Evolutionary conservation across 805 yeast genomes (phyloP), one percentile per base, ranked within the genome.

Genomic region (Candida boleticola): DNA sequence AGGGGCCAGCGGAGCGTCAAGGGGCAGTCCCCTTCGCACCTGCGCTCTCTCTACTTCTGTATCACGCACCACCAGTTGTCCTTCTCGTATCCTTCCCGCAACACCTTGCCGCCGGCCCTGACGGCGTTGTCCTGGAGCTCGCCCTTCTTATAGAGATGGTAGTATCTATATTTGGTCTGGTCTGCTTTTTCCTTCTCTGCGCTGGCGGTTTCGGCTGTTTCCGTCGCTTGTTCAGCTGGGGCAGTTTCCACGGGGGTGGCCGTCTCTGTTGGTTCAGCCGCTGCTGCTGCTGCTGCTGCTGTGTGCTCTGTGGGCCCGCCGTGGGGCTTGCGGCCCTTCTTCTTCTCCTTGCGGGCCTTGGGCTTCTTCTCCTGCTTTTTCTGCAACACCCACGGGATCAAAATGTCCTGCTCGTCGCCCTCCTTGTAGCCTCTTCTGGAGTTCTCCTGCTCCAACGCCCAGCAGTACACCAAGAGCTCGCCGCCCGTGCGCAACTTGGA

Each of bases 311-410:
- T n/a, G n/a, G n/a, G n/a, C n/a, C n/a, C n/a, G n/a, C n/a, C n/a
- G n/a, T n/a, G n/a, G n/a, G 45, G 29, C 40, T 46, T n/a, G n/a
- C n/a, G n/a, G 23, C 45, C 49, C 43, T 57, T 53, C 22, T 31
- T 44, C 17, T 44, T 47, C 21, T 61, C 60, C 47, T 34, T 47
- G 43, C 50, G 46, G 30, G 52, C 56, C 33, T 54, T 55, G 41
- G 56, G 47, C 27, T 50, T 60, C 51, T 72, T 73, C 29, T 64
- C 63, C 36, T 65, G 63, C 46, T 72, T 74, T 42, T 72, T 71
- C 48, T 80, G 80, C 23, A 83, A 65, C 1, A 90, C 96, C 99
- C 99, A 93, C 0, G 99, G 99, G 16, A 93, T 96, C 53, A 93
- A 64, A 1, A 92, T 86, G 58, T 93, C 99, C 59, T 88, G 98